phyloP scores from a whole-genome alignment of 164 flowering plant genomes.

The Protea cynaroides region DNA sequence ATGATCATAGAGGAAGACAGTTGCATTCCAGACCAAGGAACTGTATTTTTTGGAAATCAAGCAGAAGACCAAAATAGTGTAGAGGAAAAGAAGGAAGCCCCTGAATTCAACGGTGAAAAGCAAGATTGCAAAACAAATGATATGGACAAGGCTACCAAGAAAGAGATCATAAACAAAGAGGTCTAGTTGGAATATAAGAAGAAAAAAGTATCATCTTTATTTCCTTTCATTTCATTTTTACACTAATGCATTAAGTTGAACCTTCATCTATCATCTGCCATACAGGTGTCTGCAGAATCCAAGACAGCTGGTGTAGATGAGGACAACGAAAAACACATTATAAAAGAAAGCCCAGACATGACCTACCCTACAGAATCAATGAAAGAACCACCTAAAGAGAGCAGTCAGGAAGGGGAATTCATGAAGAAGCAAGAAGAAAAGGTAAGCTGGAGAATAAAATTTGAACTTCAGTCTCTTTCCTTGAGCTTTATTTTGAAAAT shows the following conservation, averaged over 20 bases:
- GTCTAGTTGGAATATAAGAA: background rate
- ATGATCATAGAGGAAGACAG: constrained; percentile 3
- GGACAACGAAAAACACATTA: background rate
- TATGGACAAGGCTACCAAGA: background rate
- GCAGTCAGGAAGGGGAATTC: constrained; percentile 5
- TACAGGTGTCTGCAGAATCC: background rate
- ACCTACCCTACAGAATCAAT: background rate
- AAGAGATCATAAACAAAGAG: background rate
- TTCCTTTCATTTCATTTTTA: background rate
- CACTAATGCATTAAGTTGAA: background rate
- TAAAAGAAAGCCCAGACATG: background rate
- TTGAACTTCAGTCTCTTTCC: background rate
- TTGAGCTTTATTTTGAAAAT: background rate
- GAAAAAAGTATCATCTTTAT: background rate
- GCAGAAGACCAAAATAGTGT: background rate
- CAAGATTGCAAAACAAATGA: constrained; percentile 4
- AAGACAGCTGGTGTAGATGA: background rate
- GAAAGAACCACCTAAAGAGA: constrained; percentile 5
- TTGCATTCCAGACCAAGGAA: background rate
- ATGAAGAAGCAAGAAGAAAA: background rate
- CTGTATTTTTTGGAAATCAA: background rate
- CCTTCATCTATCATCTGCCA: background rate
- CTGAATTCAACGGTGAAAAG: background rate
- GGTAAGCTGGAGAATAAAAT: constrained; percentile 2
- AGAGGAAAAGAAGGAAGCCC: constrained; percentile 5